Percentiles rank a stretch among this genome's conserved stretches.
Evolutionary conservation across 1,284 basidiomycete species (phyloP).

Genomic region (Trichosporon ovoides): DNA sequence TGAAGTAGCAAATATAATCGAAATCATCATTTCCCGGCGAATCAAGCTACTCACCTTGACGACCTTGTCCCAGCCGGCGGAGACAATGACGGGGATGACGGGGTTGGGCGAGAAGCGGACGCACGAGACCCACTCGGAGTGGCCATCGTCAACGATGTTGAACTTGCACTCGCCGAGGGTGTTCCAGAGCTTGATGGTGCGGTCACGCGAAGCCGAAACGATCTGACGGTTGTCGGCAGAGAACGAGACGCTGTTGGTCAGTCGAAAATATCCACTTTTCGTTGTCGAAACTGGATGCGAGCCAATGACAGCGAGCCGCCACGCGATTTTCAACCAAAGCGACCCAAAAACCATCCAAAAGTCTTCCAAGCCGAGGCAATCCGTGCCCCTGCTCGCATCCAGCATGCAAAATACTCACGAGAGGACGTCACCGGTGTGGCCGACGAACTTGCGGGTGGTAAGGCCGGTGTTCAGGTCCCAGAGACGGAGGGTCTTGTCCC

Average conservation of each 20-base stretch:
- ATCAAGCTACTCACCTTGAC: constrained; percentile 75
- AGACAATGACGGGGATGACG: constrained; percentile 96
- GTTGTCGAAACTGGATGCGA: constrained; percentile 5
- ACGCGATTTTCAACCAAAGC: background rate
- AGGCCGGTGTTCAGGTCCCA: constrained; percentile 97
- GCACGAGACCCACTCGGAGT: constrained; percentile 97
- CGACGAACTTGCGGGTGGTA: constrained; percentile 94
- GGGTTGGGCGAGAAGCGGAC: constrained; percentile 99
- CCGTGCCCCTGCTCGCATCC: background rate
- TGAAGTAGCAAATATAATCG: constrained; percentile 77
- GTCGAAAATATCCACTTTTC: background rate
- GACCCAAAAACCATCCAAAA: background rate
- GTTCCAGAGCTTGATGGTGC: constrained; percentile 99
- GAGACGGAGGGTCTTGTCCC: constrained; percentile 99
- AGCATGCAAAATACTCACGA: constrained; percentile 53
- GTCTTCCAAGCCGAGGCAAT: background rate
- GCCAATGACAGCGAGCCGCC: background rate
- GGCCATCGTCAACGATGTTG: constrained; percentile 98
- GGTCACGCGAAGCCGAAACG: constrained; percentile 95
- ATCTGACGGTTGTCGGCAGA: constrained; percentile 98
- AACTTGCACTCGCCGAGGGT: constrained; percentile 99
- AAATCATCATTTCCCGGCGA: constrained; percentile 55
- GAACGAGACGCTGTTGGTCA: constrained; percentile 66
- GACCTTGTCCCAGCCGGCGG: constrained; percentile 99
- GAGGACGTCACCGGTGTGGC: constrained; percentile 95